phyloP scores from a whole-genome alignment of 2,329 filamentous ascomycete species.

The Fusarium napiforme region DNA sequence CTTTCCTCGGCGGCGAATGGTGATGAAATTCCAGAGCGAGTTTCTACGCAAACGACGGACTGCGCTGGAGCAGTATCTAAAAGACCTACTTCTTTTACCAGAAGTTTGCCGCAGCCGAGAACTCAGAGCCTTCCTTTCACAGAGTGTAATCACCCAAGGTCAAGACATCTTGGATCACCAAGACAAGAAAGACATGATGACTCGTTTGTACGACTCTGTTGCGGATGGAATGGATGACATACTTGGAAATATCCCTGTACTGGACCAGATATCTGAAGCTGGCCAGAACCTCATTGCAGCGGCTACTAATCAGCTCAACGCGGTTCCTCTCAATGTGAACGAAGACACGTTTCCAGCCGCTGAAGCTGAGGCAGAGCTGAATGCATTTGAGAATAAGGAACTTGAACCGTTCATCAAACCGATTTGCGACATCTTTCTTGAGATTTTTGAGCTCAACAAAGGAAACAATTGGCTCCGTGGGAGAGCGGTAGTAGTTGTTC shows the following conservation, averaged over 20 bases:
- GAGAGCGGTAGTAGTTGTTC: conserved; percentile 92
- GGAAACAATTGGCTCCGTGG: conserved; percentile 98
- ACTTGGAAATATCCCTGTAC: conserved; percentile 91
- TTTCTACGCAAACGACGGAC: conserved; percentile 89
- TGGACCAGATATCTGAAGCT: conserved; percentile 92
- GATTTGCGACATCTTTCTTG: conserved; percentile 96
- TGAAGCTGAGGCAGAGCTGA: conserved; percentile 93
- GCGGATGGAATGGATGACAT: conserved; percentile 99
- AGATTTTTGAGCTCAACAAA: conserved; percentile 92
- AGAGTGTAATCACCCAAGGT: conserved; percentile 78
- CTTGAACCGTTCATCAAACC: conserved; percentile 97
- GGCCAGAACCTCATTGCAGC: conserved; percentile 91
- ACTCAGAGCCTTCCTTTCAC: conserved; percentile 90
- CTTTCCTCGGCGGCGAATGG: conserved; percentile 89
- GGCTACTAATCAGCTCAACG: conserved; percentile 72
- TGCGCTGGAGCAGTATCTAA: conserved; percentile 86
- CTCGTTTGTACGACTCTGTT: conserved; percentile 94
- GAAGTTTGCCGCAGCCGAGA: conserved; percentile 96
- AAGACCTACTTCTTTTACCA: conserved; percentile 83
- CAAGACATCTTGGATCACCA: conserved; percentile 68
- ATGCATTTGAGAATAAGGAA: conserved; percentile 90
- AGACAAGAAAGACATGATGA: conserved; percentile 87
- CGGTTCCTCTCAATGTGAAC: conserved; percentile 62
- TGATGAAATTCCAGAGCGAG: conserved; percentile 96
- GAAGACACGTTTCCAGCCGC: conserved; percentile 65